phyloP scores from a whole-genome alignment of 2,329 filamentous ascomycete genomes.

The Fusarium ramigenum region DNA sequence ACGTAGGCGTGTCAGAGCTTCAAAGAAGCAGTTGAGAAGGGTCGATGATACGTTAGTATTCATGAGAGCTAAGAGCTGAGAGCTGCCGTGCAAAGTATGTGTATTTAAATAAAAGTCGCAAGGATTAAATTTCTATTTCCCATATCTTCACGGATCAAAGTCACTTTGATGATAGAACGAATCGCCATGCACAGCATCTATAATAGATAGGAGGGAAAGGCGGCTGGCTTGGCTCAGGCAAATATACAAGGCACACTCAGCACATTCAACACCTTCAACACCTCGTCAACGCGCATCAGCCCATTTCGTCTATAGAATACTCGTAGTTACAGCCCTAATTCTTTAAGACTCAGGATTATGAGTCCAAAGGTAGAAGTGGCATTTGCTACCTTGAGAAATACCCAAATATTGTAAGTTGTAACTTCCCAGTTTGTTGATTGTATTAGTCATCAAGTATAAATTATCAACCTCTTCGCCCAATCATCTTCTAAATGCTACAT shows the following conservation, averaged over 20 bases:
- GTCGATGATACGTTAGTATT: background rate
- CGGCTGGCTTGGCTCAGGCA: background rate
- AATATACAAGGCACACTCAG: no score
- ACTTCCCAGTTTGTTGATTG: background rate
- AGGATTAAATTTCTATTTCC: background rate
- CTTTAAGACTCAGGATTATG: background rate
- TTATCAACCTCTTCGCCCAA: background rate
- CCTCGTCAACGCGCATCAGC: background rate
- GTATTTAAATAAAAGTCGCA: background rate
- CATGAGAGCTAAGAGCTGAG: background rate
- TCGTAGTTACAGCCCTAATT: no score
- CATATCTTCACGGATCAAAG: background rate
- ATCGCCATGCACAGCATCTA: background rate
- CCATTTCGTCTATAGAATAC: background rate
- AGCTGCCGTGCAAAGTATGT: background rate
- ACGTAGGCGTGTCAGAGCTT: background rate
- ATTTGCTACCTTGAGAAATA: background rate
- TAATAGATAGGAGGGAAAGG: background rate
- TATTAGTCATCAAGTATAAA: slow-evolving; percentile 9
- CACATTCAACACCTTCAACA: background rate
- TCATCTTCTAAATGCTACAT: background rate
- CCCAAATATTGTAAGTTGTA: background rate
- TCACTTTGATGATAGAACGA: background rate
- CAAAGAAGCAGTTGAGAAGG: background rate
- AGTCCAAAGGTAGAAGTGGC: background rate